Evolutionary conservation across 2,329 filamentous ascomycete species (phyloP), one percentile per base, ranked within the genome.

Genomic region (Penicillium sp.): DNA sequence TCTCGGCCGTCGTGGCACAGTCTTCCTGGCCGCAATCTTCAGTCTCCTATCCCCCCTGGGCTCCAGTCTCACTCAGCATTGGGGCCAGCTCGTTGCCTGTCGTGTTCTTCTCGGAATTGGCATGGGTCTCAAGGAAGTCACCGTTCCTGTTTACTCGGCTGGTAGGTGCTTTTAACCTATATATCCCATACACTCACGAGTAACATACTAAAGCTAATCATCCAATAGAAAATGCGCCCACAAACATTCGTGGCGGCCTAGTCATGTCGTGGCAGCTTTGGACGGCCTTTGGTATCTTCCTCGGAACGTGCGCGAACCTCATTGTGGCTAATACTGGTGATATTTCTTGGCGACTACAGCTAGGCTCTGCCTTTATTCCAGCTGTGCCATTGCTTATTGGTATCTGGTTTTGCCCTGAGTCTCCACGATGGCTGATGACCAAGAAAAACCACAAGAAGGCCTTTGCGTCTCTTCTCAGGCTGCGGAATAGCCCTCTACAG

Each of bases 251-350:
- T 5, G 82, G 82, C 10, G 81, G 78, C 6, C 67, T 84, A 4
- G 81, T 83, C 40, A 84, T 82, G 79, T 79, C 75, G 0, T 84
- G 81, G 80, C 82, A 84, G 67, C 69, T 84, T 19, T 85, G 77
- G 12, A 74, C 72, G 43, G 74, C 69, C 9, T 80, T 75, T 42
- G 74, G 74, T 13, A 76, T 76, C 42, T 70, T 76, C 48, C 51
- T 76, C 29, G 78, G 78, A 2, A 73, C 71, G 17, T 75, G 69
- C 37, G 77, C 78, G 2, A 80, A 76, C 38, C 62, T 81, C 2
- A 72, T 72, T 2, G 73, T 80, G 25, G 74, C 48, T 21, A 76
- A 60, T 60, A 75, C 72, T 19, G 76, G 76, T 9, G 49, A 43
- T 27, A 74, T 75, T 38, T 67, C 73, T 3, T 82, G 80, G 80